Percentiles rank a stretch among this genome's conserved stretches.
Conservation (phyloP, 371 early-diverging fungal genomes). For the Haplosporangium sp. region DNA sequence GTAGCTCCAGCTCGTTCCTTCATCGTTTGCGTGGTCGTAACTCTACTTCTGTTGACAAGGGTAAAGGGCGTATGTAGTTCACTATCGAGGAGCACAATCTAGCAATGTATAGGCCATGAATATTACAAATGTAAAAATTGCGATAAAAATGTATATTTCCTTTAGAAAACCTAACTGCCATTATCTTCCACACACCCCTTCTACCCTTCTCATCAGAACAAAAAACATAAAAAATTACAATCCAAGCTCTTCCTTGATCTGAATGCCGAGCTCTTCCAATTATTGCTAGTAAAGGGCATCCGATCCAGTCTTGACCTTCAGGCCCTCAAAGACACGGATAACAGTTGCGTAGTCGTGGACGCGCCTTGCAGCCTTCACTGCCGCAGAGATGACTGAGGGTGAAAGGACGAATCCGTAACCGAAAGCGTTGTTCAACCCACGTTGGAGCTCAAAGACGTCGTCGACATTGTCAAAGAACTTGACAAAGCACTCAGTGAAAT, state of each 20-base stretch:
- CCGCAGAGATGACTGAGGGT: conserved; percentile 87
- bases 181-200: no score
- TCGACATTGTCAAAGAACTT: conserved; percentile 91
- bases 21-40: conserved; percentile 25
- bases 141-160: no score
- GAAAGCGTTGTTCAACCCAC: conserved; percentile 97
- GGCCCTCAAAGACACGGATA: conserved; percentile 92
- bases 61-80: conserved; percentile 20
- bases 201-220: no score
- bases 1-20: conserved; percentile 4
- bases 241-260: conserved; percentile 89
- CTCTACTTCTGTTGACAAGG: conserved; percentile 19
- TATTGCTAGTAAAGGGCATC: conserved; percentile 89
- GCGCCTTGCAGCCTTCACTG: conserved; percentile 90
- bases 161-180: no score
- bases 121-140: background rate
- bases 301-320: conserved; percentile 90
- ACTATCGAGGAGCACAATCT: no score
- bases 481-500: conserved; percentile 83
- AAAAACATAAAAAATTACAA: conserved; percentile 52
- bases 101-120: no score
- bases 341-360: conserved; percentile 94
- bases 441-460: conserved; percentile 96
- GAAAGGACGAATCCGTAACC: conserved; percentile 95
- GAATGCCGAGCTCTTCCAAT: conserved; percentile 87